Evolutionary conservation across 169 alveolate species (phyloP), one percentile per base, ranked within the genome.

Genomic region (Plasmodium gaboni): DNA sequence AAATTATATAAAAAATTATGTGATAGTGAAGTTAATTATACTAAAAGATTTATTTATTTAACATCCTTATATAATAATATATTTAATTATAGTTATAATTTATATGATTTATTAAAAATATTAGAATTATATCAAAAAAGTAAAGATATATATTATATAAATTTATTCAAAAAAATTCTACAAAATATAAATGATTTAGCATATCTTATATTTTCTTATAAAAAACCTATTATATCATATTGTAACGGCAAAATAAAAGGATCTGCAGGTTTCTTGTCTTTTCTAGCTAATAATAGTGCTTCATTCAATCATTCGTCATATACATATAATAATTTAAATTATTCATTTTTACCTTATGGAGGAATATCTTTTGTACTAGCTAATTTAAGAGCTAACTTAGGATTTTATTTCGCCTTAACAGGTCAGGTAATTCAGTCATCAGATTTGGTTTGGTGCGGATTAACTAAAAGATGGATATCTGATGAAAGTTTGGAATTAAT

Each of bases 191-290:
- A 86, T 61, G 95, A 92, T 17, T 73, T 94, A 50, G 67, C 93
- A 42, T 91, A 94, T 64, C 38, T 92, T 24, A 92, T 90, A 28
- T 88, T 74, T 44, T 92, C 94, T 12, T 94, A 83, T 83, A 87
- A 80, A 74, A 94, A 94, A 59, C 96, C 96, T 15, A 73, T 94
- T 38, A 53, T 94, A 15, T 74, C 89, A 1, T 94, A 94, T 51
- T 94, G 95, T 26, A 94, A 94, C 70, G 96, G 96, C 2, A 72
- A 57, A 64, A 89, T 76, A 86, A 92, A 88, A 63, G 94, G 95
- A 3, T 94, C 88, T 50, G 95, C 92, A 1, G 85, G 94, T 32
- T 89, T 89, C 51, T 53, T 94, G 53, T 73, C 91, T 15, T 92
- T 93, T 28, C 67, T 94, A 19, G 90, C 96, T 6, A 91, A 89